These are phyloP conservation scores for Tripterygium wilfordii DNA, from an alignment of 177 flowering plant species.

Conservation along the genomic window DNA sequence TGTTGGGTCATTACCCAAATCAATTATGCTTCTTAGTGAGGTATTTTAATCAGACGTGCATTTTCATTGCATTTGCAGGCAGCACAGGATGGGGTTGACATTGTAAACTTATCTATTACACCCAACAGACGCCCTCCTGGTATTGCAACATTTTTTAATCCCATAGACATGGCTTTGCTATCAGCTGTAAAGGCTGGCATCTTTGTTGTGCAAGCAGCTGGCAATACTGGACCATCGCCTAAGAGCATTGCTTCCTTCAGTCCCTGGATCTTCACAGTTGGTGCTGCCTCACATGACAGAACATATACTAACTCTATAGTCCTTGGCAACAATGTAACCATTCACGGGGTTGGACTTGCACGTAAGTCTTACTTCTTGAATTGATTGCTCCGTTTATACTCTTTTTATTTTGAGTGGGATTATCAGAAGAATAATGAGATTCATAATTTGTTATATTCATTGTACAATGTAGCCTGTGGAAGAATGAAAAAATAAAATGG, in stretches of 20 bases:
- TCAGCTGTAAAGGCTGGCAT: constrained; percentile 91
- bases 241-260: constrained; percentile 92
- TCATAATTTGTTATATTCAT: too few species aligned
- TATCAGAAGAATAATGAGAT: too few species aligned
- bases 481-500: too few species aligned
- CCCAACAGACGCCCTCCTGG: constrained; percentile 98
- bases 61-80: constrained; percentile 75
- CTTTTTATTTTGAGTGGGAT: too few species aligned
- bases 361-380: constrained; percentile 42
- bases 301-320: constrained; percentile 60
- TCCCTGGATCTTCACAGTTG: constrained; percentile 98
- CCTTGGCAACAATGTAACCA: constrained; percentile 75
- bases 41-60: too few species aligned
- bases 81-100: constrained; percentile 97
- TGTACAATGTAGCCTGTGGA: too few species aligned
- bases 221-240: constrained; percentile 95
- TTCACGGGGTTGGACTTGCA: constrained; percentile 90
- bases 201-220: constrained; percentile 98
- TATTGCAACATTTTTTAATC: constrained; percentile 90
- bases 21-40: too few species aligned
- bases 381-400: too few species aligned
- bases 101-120: constrained; percentile 90
- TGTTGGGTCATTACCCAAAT: too few species aligned
- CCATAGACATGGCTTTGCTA: constrained; percentile 93
- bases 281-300: constrained; percentile 93